Percentiles rank a stretch among this genome's conserved stretches.
Evolutionary conservation across 495 filamentous ascomycete genomes (phyloP).

Genomic region (Aeminium ludgeri): DNA sequence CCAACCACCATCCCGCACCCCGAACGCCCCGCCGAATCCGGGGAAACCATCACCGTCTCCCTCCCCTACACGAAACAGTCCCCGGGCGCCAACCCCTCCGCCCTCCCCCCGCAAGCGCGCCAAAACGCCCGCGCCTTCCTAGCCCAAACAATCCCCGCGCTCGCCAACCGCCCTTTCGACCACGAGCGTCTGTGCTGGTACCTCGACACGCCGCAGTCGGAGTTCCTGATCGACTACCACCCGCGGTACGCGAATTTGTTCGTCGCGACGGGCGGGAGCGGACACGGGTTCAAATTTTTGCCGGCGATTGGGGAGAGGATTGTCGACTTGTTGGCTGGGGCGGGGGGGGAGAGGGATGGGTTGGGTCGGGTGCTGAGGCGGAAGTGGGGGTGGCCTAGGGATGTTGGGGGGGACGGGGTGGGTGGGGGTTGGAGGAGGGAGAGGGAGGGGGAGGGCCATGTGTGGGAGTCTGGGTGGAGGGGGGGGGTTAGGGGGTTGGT

Average conservation of each 20-base stretch:
- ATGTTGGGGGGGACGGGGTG: too few relatives aligned
- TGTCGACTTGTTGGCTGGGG: constrained; percentile 49
- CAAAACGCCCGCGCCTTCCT: constrained; percentile 44
- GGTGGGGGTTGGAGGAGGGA: too few relatives aligned
- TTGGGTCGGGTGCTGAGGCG: constrained; percentile 39
- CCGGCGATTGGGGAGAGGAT: constrained; percentile 69
- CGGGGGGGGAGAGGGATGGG: constrained; percentile 37
- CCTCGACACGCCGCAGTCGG: constrained; percentile 50
- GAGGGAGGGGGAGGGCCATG: too few relatives aligned
- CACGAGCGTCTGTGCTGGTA: constrained; percentile 80
- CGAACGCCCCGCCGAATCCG: constrained; percentile 14
- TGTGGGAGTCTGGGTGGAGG: too few relatives aligned
- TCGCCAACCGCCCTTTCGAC: constrained; percentile 47
- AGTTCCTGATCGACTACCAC: constrained; percentile 69
- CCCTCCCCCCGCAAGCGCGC: constrained; percentile 41
- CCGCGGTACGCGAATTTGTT: constrained; percentile 51
- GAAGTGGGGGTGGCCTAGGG: constrained; percentile 65
- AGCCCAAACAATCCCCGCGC: constrained; percentile 41
- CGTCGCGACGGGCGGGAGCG: constrained; percentile 68
- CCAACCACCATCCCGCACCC: constrained; percentile 31
- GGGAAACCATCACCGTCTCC: constrained; percentile 28
- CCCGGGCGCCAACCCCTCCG: constrained; percentile 28
- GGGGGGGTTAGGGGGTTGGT: too few relatives aligned
- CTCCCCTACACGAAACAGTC: constrained; percentile 33
- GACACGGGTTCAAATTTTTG: constrained; percentile 81